Conservation (phyloP, 2,329 filamentous ascomycete genomes). For the Colletotrichum salicis region DNA sequence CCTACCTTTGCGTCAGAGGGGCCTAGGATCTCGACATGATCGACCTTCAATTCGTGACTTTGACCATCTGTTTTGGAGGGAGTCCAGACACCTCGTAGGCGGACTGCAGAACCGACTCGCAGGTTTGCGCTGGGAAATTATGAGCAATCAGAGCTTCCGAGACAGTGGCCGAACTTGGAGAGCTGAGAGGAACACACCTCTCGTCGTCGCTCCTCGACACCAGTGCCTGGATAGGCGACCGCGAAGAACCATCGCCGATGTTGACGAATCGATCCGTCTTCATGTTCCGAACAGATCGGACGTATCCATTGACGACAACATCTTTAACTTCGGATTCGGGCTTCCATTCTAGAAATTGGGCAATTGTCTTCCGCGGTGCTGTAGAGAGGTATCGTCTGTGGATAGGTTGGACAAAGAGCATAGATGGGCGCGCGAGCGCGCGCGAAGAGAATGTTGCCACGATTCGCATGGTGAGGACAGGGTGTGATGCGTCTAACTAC, state of each 20-base stretch:
- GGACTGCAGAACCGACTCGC: constrained; percentile 82
- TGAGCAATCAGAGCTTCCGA: constrained; percentile 43
- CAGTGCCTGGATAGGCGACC: constrained; percentile 82
- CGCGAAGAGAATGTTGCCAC: not conserved
- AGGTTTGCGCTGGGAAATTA: constrained; percentile 64
- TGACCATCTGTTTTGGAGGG: constrained; percentile 75
- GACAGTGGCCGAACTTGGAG: constrained; percentile 36
- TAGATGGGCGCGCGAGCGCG: not conserved
- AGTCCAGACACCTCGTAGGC: constrained; percentile 81
- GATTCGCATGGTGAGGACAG: not conserved
- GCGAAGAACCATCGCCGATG: constrained; percentile 86
- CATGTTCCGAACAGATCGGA: constrained; percentile 87
- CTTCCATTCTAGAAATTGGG: constrained; percentile 66
- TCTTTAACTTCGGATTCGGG: constrained; percentile 56
- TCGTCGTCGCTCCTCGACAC: constrained; percentile 75
- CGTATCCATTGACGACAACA: constrained; percentile 78
- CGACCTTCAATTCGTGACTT: constrained; percentile 83
- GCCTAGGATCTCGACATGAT: constrained; percentile 76
- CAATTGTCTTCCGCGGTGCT: constrained; percentile 56
- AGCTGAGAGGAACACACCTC: constrained; percentile 65
- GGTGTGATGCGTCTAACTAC: not conserved
- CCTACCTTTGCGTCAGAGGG: constrained; percentile 81
- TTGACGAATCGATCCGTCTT: constrained; percentile 86
- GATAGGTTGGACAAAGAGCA: not conserved
- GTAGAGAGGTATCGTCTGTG: constrained; percentile 46